Conservation (phyloP, 2,329 filamentous ascomycete genomes). For the Hirsutella thompsonii region DNA sequence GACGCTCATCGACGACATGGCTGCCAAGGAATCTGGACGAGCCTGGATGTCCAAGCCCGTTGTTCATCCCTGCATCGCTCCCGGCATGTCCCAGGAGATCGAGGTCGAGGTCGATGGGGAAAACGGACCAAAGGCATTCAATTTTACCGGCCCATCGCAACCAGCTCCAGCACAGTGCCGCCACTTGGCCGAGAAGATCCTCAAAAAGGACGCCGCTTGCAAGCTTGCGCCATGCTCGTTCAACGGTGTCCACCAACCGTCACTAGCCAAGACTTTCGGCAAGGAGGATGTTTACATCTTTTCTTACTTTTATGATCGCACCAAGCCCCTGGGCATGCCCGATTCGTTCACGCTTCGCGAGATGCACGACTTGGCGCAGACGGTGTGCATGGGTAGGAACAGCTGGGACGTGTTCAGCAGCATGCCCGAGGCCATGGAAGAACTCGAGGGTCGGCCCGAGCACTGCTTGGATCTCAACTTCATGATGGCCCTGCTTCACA, state of each 20-base stretch:
- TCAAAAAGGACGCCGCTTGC: slow-evolving; percentile 78
- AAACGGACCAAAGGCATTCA: slow-evolving; percentile 53
- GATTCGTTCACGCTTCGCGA: slow-evolving; percentile 89
- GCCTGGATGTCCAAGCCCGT: slow-evolving; percentile 61
- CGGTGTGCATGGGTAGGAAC: slow-evolving; percentile 68
- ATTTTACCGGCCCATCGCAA: slow-evolving; percentile 73
- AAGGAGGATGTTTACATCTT: slow-evolving; percentile 91
- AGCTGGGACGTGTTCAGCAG: slow-evolving; percentile 72
- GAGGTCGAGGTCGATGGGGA: slow-evolving; percentile 59
- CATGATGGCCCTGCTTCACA: slow-evolving; percentile 85
- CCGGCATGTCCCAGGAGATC: slow-evolving; percentile 63
- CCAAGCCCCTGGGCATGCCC: slow-evolving; percentile 91
- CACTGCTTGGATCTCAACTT: slow-evolving; percentile 94
- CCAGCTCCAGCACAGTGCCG: slow-evolving; percentile 79
- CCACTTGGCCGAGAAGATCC: slow-evolving; percentile 75
- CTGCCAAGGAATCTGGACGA: slow-evolving; percentile 45
- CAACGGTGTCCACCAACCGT: slow-evolving; percentile 92
- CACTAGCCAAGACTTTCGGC: slow-evolving; percentile 81
- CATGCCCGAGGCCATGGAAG: slow-evolving; percentile 64
- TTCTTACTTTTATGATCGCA: slow-evolving; percentile 96
- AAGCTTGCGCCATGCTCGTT: slow-evolving; percentile 88
- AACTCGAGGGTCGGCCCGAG: slow-evolving; percentile 73
- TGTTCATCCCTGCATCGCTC: slow-evolving; percentile 74
- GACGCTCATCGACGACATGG: slow-evolving; percentile 58
- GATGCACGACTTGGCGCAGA: slow-evolving; percentile 70